Evolutionary conservation across 1,139 yeast species (phyloP), one percentile per base, ranked within the genome.

Genomic region (Sugiyamaella sp.): DNA sequence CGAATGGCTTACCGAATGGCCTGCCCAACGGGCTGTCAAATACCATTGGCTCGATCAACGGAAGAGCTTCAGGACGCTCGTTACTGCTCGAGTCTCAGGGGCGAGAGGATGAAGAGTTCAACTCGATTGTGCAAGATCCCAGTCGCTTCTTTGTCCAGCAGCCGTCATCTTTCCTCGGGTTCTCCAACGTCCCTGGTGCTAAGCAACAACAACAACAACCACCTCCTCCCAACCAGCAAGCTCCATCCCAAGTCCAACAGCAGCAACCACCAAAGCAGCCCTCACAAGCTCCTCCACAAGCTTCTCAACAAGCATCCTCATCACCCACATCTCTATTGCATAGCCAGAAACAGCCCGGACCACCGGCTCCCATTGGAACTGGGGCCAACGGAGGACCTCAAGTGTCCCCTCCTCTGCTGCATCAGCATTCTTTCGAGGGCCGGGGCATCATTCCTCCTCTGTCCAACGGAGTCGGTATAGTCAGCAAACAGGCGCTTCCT

Each of bases 161-260:
- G 20, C 48, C 60, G 5, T 45, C 57, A 69, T 85, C 91, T 55
- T 81, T 83, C 54, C 35, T 49, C 5, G 52, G 52, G 19, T 21
- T 41, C 25, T 37, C 52, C 24, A 46, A 50, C 38, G 58, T 52
- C 21, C 49, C 54, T 46, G 52, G 54, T 44, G 19, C 22, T 17
- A 43, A 25, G 19, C 41, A 6, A 12, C 49, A 46, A 19, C 43
- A 12, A 35, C 45, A 37, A 22, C 52, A 51, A 19, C 49, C 19
- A 19, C 32, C 6, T 12, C 50, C 29, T 22, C 51, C 40, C 38
- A n/a, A 20, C 5, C 42, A 37, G 25, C 49, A 44, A 21, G 16
- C 43, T 22, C 49, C 24, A n/a, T 19, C 25, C 14, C 51, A 44
- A 12, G 33, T 12, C n/a, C 45, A 32, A 12, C 35, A 24, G 19